A percentile compares a stretch with the other conserved stretches of the same genome.
Conservation (phyloP, 257 asterid species). For the Leonotis leonurus region DNA sequence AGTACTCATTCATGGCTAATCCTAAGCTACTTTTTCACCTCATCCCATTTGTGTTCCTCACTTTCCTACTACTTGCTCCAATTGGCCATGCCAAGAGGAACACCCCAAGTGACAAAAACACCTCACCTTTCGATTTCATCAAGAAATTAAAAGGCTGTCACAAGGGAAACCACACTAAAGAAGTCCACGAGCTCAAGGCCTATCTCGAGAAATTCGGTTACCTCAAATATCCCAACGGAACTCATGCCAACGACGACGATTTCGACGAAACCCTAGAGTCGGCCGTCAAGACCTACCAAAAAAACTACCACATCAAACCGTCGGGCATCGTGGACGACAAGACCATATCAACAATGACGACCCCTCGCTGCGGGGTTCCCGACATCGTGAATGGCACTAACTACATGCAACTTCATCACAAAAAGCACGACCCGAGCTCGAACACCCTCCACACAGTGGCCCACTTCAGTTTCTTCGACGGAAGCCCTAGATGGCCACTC, state of each 20-base stretch:
- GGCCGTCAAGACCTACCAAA: slow-evolving; percentile 27
- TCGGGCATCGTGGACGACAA: slow-evolving; percentile 22
- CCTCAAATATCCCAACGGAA: slow-evolving; percentile 4
- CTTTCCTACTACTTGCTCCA: background rate
- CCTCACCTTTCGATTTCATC: slow-evolving; percentile 27
- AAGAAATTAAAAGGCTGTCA: slow-evolving; percentile 26
- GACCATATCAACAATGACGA: slow-evolving; percentile 20
- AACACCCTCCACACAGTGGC: slow-evolving; percentile 11
- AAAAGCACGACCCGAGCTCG: background rate
- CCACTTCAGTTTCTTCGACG: slow-evolving; percentile 15
- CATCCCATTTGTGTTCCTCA: background rate
- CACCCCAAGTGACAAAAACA: background rate
- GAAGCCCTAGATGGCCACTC: slow-evolving; percentile 25
- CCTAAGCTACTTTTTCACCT: background rate
- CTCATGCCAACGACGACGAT: slow-evolving; percentile 1
- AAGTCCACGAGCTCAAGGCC: slow-evolving; percentile 17
- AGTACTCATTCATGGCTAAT: slow-evolving; percentile 11
- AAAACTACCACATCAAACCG: slow-evolving; percentile 20
- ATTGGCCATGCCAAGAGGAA: background rate
- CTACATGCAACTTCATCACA: slow-evolving; percentile 6
- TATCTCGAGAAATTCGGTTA: slow-evolving; percentile 30
- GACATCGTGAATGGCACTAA: slow-evolving; percentile 19
- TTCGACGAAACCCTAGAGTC: slow-evolving; percentile 22
- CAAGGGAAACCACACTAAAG: slow-evolving; percentile 24
- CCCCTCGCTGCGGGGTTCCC: slow-evolving; percentile 32